Base-by-base conservation (phyloP, 345 rosid species). In the Salix dunnii region DNA sequence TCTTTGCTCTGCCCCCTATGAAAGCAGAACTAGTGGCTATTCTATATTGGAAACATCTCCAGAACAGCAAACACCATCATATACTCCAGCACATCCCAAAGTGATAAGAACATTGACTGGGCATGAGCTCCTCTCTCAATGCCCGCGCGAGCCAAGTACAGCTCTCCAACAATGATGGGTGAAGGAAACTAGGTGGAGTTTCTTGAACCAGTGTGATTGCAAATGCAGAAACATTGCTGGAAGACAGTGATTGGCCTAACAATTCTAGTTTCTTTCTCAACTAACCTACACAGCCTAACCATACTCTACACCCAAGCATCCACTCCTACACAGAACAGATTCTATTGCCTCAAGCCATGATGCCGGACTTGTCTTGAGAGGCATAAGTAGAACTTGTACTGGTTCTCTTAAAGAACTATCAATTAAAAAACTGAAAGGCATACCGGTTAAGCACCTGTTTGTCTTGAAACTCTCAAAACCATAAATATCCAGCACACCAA, bases 381-480 rank as follows among this genome's bases (percentile, higher is more conserved):
- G 35, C 35, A 42, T 31, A 40, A 61, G 71, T 63, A 67, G 30
- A 62, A 58, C 51, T 73, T 69, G 9, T 72, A 76, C 70, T 76
- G 38, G 53, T 73, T 78, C 82, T 71, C 76, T 72, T 21, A 16
- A 48, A 72, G 76, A 83, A 78, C 89, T 83, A 72, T 80, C 85
- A 76, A 77, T 73, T 74, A 78, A 62, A 78, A 78, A 78, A 80
- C 85, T 84, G 71, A 88, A 82, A 85, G 86, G 94, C 90, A 85
- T 91, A 88, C 90, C 88, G 71, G 86, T 86, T 79, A 90, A 89
- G 96, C 94, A 96, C 99, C 99, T 96, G 93, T 96, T 96, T 86
- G 97, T 93, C 92, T 96, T 92, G 94, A 96, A 96, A 91, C 98
- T 96, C 90, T 96, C 99, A 81, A 96, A 96, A 79, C 99, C 99